These are phyloP conservation scores for Lichtheimia ramosa DNA, from an alignment of 371 early-diverging fungal species.

Conservation along the genomic window DNA sequence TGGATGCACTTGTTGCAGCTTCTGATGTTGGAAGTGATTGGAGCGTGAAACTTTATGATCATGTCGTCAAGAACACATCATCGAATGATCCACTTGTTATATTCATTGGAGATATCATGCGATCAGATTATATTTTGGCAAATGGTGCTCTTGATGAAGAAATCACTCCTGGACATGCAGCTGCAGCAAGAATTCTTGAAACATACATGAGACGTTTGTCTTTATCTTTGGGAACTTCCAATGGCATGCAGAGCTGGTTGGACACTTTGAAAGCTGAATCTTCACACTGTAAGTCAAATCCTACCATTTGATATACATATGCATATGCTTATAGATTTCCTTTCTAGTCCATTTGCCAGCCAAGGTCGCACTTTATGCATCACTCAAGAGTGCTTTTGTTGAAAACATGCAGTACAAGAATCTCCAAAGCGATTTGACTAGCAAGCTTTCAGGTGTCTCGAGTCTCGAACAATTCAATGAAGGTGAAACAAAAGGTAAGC, in stretches of 20 bases:
- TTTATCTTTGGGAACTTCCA: neutral
- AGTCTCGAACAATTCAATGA: constrained; percentile 26
- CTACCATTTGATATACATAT: neutral
- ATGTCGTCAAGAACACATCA: neutral
- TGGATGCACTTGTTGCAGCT: neutral
- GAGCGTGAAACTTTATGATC: neutral
- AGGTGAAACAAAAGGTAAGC: constrained; percentile 14
- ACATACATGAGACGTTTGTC: neutral
- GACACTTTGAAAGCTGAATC: constrained; percentile 29
- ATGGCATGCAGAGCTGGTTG: constrained; percentile 28
- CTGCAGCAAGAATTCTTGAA: constrained; percentile 1
- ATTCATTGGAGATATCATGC: neutral
- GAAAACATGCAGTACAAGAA: constrained; percentile 18
- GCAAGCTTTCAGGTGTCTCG: constrained; percentile 30
- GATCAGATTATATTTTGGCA: neutral
- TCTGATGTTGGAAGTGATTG: neutral
- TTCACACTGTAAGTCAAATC: neutral
- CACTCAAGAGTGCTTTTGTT: constrained; percentile 28
- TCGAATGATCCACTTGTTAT: neutral
- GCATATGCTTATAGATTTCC: neutral
- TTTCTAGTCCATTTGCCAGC: constrained; percentile 23
- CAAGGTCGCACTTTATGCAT: constrained; percentile 31
- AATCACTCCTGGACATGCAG: neutral
- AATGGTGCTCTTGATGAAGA: neutral
- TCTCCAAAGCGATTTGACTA: constrained; percentile 44